A percentile compares a stretch with the other conserved stretches of the same genome.
These are phyloP conservation scores for Plasmodium malariae DNA, from an alignment of 169 alveolate species.

Conservation along the genomic window DNA sequence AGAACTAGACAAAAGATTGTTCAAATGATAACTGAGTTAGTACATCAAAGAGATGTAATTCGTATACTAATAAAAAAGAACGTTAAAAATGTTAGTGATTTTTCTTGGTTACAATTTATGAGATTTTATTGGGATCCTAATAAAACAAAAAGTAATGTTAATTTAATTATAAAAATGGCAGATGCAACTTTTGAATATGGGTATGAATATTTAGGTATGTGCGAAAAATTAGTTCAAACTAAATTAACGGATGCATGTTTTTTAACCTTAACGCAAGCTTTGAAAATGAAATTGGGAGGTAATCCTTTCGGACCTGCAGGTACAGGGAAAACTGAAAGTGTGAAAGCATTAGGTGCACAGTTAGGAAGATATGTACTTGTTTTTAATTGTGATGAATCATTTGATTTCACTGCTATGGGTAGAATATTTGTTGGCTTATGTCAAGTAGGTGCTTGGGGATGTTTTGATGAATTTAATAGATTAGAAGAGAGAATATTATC, in stretches of 20 bases:
- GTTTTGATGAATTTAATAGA: slow-evolving; percentile 99
- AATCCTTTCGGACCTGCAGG: slow-evolving; percentile 99
- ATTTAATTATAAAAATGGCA: slow-evolving; percentile 92
- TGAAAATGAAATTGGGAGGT: slow-evolving; percentile 97
- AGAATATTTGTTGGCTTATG: slow-evolving; percentile 96
- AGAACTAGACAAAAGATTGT: slow-evolving; percentile 93
- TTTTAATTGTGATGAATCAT: slow-evolving; percentile 98
- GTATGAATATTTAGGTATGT: slow-evolving; percentile 97
- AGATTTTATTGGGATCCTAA: slow-evolving; percentile 93
- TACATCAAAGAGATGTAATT: slow-evolving; percentile 97
- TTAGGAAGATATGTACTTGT: slow-evolving; percentile 97
- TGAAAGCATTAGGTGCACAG: slow-evolving; percentile 97
- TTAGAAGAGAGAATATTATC: slow-evolving; percentile 96
- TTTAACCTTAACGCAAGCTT: slow-evolving; percentile 96
- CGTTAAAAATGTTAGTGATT: slow-evolving; percentile 83
- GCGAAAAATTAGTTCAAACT: slow-evolving; percentile 97
- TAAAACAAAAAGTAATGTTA: slow-evolving; percentile 81
- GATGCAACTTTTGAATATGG: slow-evolving; percentile 97
- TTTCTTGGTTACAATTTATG: slow-evolving; percentile 97
- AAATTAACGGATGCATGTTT: slow-evolving; percentile 99
- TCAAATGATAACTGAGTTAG: slow-evolving; percentile 95
- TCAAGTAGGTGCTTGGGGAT: slow-evolving; percentile 99
- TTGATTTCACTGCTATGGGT: slow-evolving; percentile 98
- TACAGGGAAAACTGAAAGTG: slow-evolving; percentile 99
- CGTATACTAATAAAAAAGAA: slow-evolving; percentile 83